Evolutionary conservation across 495 filamentous ascomycete genomes (phyloP), one percentile per base, ranked within the genome.

Genomic region (Lasiosphaeris hirsuta): DNA sequence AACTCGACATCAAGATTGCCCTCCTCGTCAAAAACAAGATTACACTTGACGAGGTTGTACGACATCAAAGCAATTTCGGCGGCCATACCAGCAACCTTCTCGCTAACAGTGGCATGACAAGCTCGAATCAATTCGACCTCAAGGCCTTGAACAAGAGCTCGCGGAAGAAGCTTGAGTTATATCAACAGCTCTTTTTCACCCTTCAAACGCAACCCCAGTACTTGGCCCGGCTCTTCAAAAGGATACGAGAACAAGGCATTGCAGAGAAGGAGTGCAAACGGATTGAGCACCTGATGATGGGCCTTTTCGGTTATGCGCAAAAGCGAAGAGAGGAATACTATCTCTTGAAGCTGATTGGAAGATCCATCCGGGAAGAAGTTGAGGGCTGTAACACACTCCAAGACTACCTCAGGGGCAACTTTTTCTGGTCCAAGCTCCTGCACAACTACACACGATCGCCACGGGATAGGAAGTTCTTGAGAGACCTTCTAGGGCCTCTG

Each of bases 21-120:
- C 83, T 99, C 5, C 81, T 99, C 13, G 95, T 97, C 59, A 97
- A 97, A 78, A 97, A 97, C 75, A 99, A 97, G 74, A 99, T 99
- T 67, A 97, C 95, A 0, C 80, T 97, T 1, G 94, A 99, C 68
- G 94, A 99, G 78, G 92, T 99, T 43, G 88, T 97, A 44, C 93
- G 88, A 66, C 95, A 97, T 68, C 95, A 97, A 70, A 93, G 88
- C 74, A 94, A 94, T 68, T 96, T 95, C 65, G 95, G 94, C 52
- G 95, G 94, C 1, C 88, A 95, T 63, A 87, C 91, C 46, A 90
- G 90, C 57, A 92, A 82, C 62, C 78, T 97, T 10, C 78, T 97
- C 37, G 87, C 88, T 51, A 96, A 94, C 69, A 90, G 82, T 10
- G 85, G 91, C 44, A 93, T 96, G 39, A 84, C 89, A 9, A 96